Percentiles rank a stretch among this genome's conserved stretches.
phyloP scores from a whole-genome alignment of 331 rosid species.

The Ulmus americana region DNA sequence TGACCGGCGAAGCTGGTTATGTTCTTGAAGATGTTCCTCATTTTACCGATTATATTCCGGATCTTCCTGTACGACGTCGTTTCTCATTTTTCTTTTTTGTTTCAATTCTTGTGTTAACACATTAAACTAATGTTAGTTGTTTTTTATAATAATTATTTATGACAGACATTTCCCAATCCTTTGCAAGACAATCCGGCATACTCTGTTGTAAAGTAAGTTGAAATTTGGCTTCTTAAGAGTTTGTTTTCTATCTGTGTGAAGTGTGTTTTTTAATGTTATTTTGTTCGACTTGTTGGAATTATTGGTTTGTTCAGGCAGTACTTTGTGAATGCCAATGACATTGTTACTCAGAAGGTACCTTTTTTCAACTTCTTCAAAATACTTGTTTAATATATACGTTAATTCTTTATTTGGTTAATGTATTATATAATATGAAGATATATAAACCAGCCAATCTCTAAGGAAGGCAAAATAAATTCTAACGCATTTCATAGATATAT shows the following conservation, averaged over 20 bases:
- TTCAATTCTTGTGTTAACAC: no score
- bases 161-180: constrained; percentile 62
- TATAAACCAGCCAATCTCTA: no score
- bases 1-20: constrained; percentile 59
- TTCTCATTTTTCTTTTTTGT: not conserved
- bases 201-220: constrained; percentile 79
- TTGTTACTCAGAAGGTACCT: constrained; percentile 66
- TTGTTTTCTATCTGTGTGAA: not conserved
- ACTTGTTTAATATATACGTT: no score
- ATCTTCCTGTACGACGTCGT: constrained; percentile 65
- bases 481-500: no score
- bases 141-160: not conserved
- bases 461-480: no score
- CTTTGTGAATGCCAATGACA: constrained; percentile 76
- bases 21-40: constrained; percentile 92
- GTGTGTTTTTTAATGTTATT: not conserved
- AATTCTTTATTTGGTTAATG: no score
- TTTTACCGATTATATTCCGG: constrained; percentile 62
- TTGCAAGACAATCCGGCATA: constrained; percentile 82
- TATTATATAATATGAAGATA: no score
- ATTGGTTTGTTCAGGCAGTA: constrained; percentile 58
- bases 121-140: no score
- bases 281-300: not conserved
- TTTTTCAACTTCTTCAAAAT: not conserved
- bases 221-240: not conserved